Evolutionary conservation across 306 rosid species (phyloP), one percentile per base, ranked within the genome.

Genomic region (Rosa persica): DNA sequence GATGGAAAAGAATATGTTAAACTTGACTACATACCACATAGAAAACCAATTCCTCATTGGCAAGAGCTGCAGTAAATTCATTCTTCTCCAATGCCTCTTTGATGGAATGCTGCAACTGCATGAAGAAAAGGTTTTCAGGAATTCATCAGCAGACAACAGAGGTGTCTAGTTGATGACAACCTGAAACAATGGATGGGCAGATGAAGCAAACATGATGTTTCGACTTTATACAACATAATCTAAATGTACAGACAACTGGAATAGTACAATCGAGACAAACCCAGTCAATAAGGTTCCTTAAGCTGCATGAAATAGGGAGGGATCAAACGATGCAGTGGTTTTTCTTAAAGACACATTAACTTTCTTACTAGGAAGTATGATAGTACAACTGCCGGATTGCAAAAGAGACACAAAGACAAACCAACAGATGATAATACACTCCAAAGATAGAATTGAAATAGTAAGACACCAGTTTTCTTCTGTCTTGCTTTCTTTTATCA

Each of bases 21-120:
- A 27, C 9, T 43, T 10, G 68, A 76, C 73, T 54, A 76, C 87
- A 69, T 78, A 94, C 98, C 98, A 92, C 57, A 71, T 92, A 74
- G 87, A 94, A 94, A 23, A 94, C 84, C 46, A 92, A 75, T 82
- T 92, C 97, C 71, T 75, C 84, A 76, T 92, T 86, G 67, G 85
- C 96, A 70, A 90, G 86, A 69, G 84, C 65, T 43, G 95, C 84
- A 0, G 91, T 88, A 65, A 87, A 82, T 78, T 86, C 88, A 85
- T 86, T 83, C 83, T 82, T 88, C 84, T 85, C 89, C 97, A 94
- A 81, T 84, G 81, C 78, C 75, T 81, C 81, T 83, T 84, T 92
- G 77, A 90, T 87, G 81, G 85, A 73, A 78, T 85, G 88, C 88
- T 94, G 97, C 76, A 94, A 89, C 97, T 90, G 85, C 87, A 84